Conservation (phyloP, 768 basidiomycete genomes). For the Hydnum rufescens region DNA sequence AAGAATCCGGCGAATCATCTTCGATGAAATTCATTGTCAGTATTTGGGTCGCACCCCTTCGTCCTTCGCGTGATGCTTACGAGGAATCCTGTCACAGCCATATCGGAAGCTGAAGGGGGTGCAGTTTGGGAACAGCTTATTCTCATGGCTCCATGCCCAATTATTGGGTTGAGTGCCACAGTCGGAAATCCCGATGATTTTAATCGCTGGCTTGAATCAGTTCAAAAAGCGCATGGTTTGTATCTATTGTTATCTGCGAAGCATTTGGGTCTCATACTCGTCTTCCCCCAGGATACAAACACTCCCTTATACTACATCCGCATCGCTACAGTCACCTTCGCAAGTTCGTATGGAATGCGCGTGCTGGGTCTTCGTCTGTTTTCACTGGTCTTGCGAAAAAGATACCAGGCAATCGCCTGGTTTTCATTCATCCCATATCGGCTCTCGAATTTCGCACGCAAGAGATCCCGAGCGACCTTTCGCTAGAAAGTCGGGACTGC, state of each 20-base stretch:
- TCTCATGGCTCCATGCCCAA: constrained; percentile 45
- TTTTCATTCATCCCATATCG: constrained; percentile 45
- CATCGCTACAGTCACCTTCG: constrained; percentile 58
- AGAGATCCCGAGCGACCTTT: constrained; percentile 37
- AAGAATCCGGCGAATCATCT: constrained; percentile 44
- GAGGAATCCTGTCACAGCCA: constrained; percentile 15
- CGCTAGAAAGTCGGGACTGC: constrained; percentile 40
- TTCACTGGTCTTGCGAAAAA: too few relatives aligned
- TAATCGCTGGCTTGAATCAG: constrained; percentile 41
- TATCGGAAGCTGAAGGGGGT: constrained; percentile 50
- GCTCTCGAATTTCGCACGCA: constrained; percentile 34
- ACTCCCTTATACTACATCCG: constrained; percentile 40
- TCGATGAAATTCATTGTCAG: constrained; percentile 35
- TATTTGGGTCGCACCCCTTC: background rate
- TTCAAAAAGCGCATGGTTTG: constrained; percentile 34
- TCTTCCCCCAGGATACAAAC: constrained; percentile 23
- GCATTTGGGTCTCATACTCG: background rate
- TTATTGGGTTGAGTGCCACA: constrained; percentile 58
- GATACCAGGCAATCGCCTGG: constrained; percentile 21
- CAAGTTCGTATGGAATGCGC: constrained; percentile 38
- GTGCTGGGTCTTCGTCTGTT: constrained; percentile 22
- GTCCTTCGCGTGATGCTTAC: background rate
- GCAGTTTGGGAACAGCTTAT: constrained; percentile 61
- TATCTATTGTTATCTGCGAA: background rate
- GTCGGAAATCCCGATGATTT: constrained; percentile 45